Conservation (phyloP, 345 rosid species). For the Populus alba region DNA sequence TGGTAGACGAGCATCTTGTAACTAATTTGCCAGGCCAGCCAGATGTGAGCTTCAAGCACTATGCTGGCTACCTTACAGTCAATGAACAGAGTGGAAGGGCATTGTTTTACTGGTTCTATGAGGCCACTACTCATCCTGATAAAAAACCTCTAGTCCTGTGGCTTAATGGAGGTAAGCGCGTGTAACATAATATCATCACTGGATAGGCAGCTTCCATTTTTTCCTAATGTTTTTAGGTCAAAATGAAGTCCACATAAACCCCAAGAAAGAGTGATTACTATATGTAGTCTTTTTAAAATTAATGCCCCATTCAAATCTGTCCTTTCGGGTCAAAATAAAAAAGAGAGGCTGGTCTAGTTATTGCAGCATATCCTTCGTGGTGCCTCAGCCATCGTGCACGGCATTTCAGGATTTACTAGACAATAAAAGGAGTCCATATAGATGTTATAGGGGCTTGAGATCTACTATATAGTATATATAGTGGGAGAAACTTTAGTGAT, state of each 20-base stretch:
- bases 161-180: conserved; percentile 89
- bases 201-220: neutral
- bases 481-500: neutral
- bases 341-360: neutral
- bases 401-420: neutral
- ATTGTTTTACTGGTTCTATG: conserved; percentile 90
- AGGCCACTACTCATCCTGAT: conserved; percentile 52
- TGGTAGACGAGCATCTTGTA: conserved; percentile 46
- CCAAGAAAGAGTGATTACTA: neutral
- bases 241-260: neutral
- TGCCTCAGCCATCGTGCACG: neutral
- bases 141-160: conserved; percentile 79
- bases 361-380: neutral
- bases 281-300: too few species aligned
- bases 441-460: neutral
- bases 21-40: conserved; percentile 70
- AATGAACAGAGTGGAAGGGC: conserved; percentile 58
- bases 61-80: conserved; percentile 75
- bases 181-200: neutral
- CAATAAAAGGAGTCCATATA: neutral
- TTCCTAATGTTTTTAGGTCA: neutral
- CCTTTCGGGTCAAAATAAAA: neutral
- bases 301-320: neutral
- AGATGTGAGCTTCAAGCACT: conserved; percentile 54
- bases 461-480: neutral